Evolutionary conservation across 345 rosid genomes (phyloP).

Genomic region (Eucalyptus rudis): DNA sequence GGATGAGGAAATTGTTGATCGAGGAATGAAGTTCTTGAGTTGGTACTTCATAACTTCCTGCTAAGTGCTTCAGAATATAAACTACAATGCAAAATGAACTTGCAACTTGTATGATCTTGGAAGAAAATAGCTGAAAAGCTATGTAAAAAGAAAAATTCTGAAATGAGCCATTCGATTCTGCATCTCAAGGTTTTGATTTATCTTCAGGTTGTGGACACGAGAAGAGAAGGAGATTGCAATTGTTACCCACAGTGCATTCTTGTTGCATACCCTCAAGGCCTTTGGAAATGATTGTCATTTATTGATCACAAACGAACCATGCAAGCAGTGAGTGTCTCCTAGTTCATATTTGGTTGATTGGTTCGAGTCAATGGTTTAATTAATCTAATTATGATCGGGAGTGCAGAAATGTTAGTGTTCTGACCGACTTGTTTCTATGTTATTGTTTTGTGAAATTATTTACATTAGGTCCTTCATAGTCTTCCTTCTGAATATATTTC

Average conservation of each 20-base stretch:
- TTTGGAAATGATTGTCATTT: conserved; percentile 26
- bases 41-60: conserved; percentile 19
- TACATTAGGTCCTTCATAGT: not conserved
- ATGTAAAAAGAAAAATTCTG: not conserved
- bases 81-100: not conserved
- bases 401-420: not conserved
- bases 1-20: conserved; percentile 32
- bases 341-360: not conserved
- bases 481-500: not conserved
- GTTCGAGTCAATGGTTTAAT: not conserved
- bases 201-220: conserved; percentile 55
- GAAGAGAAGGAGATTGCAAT: conserved; percentile 77
- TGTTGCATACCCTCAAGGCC: conserved; percentile 31
- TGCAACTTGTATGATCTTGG: not conserved
- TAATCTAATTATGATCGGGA: not conserved
- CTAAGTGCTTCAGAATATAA: not conserved
- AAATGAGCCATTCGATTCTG: not conserved
- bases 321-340: conserved; percentile 13
- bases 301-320: not conserved
- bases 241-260: conserved; percentile 63
- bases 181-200: not conserved
- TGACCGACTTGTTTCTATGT: not conserved
- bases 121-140: not conserved
- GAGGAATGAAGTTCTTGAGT: conserved; percentile 43
- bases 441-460: not conserved